Evolutionary conservation across 148 eudicot genomes (phyloP).

Genomic region (Mesembryanthemum crystallinum): DNA sequence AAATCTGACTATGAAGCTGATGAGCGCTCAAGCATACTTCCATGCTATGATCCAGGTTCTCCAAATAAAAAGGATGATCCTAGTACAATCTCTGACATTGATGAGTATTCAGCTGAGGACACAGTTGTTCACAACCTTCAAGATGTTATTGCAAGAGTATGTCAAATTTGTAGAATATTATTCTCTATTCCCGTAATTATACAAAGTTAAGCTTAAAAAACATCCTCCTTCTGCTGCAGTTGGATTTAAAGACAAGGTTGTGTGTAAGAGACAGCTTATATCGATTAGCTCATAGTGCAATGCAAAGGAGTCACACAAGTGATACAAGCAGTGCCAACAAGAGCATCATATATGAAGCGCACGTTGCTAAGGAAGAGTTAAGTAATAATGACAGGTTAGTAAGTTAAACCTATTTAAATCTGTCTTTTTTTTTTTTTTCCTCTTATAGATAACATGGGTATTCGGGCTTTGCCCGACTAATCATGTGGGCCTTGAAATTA

Average conservation of each 20-base stretch:
- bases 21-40: conserved; percentile 24
- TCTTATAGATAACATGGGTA: no score
- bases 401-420: not conserved
- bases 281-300: conserved; percentile 74
- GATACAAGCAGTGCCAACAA: conserved; percentile 40
- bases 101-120: conserved; percentile 51
- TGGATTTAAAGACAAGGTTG: conserved; percentile 60
- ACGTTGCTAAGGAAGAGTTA: conserved; percentile 35
- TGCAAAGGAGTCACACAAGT: conserved; percentile 53
- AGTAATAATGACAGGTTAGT: conserved; percentile 56
- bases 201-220: not conserved
- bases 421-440: no score
- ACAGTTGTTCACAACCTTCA: conserved; percentile 59
- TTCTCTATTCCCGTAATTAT: not conserved
- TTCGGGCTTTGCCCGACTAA: no score
- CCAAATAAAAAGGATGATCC: conserved; percentile 39
- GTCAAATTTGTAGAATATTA: conserved; percentile 19
- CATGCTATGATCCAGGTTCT: conserved; percentile 45
- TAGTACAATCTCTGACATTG: conserved; percentile 30
- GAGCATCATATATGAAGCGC: conserved; percentile 29
- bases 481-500: no score
- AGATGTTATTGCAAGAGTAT: conserved; percentile 53
- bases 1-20: conserved; percentile 41
- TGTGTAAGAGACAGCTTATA: conserved; percentile 75
- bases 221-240: conserved; percentile 36